Base-by-base conservation (phyloP, 2,329 filamentous ascomycete genomes). In the Rugonectria rugulosa region DNA sequence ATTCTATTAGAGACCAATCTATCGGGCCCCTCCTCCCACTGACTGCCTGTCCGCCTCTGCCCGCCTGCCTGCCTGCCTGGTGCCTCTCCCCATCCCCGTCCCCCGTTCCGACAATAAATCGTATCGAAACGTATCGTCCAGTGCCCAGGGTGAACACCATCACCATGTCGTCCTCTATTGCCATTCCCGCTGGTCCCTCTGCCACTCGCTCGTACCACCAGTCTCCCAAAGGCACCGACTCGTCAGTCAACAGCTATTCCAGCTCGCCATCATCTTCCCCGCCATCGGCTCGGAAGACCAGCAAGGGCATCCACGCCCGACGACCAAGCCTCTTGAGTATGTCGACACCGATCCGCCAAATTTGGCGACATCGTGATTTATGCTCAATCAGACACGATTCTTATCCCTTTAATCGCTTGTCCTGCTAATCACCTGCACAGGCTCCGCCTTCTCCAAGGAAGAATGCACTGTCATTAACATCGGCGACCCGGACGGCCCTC, bases 381-480 rank as follows among this genome's bases (percentile, higher is more conserved):
- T 53, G 37, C 54, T 40, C 15, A 50, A 46, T 42, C 27, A 31
- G 27, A 14, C n/a, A 46, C 23, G 9, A 31, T 45, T 17, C 36
- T 54, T 47, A 27, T 14, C 37, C 54, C 46, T 23, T 19, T 46
- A 61, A 23, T 21, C 10, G 7, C 47, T 40, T 53, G 61, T 8
- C 19, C 20, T 26, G 47, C 74, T 76, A 63, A 75, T 68, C 59
- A 20, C 34, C 45, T 60, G n/a, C 44, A 21, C 62, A 92, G 89
- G 89, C 72, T 83, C 85, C 36, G 88, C 89, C 15, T 80, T 93
- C 58, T 86, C 86, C 38, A 87, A 90, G 71, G 83, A 89, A 65
- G 88, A 92, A 73, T 88, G 88, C 68, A 92, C 88, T n/a, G 88
- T 92, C 41, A 86, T 93, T 72, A 90, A 92, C 71, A 86, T 94